Percentiles rank a stretch among this genome's conserved stretches.
Evolutionary conservation across 2,329 filamentous ascomycete species (phyloP).

Genomic region (Microsporum audouinii): DNA sequence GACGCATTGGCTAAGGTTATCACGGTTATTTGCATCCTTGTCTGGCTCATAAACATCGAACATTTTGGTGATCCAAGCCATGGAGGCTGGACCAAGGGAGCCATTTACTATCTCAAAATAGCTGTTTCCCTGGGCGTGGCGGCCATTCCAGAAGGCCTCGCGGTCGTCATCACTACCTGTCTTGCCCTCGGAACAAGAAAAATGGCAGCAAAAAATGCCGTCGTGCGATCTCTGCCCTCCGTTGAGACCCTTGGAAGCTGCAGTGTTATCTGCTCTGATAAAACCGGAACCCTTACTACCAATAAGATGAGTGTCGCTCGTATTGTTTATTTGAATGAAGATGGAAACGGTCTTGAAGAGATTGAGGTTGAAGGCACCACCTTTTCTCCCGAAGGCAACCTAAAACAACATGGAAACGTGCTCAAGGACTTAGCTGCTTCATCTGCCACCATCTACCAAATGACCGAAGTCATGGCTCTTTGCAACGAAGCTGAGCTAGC

Average conservation of each 20-base stretch:
- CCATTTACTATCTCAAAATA: constrained; percentile 99
- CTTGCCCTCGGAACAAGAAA: constrained; percentile 90
- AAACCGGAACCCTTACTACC: constrained; percentile 94
- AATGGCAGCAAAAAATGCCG: constrained; percentile 97
- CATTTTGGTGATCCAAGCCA: constrained; percentile 94
- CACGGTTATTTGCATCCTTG: constrained; percentile 86
- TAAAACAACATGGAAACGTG: constrained; percentile 57
- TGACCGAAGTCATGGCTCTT: constrained; percentile 57
- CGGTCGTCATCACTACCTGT: constrained; percentile 98
- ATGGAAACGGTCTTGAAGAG: constrained; percentile 66
- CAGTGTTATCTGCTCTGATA: constrained; percentile 98
- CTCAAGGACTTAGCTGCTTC: constrained; percentile 56
- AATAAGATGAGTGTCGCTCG: constrained; percentile 99
- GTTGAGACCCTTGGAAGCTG: constrained; percentile 97
- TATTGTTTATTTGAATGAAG: constrained; percentile 67
- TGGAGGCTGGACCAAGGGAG: constrained; percentile 88
- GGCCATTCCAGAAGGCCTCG: constrained; percentile 92
- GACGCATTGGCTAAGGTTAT: constrained; percentile 96
- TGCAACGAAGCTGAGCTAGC: constrained; percentile 83
- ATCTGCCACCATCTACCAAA: constrained; percentile 68
- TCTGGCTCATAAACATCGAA: constrained; percentile 97
- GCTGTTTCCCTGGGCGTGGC: constrained; percentile 96
- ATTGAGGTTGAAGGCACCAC: constrained; percentile 86
- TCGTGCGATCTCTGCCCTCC: constrained; percentile 89
- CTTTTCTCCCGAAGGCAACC: constrained; percentile 69